Base-by-base conservation (phyloP, 2,329 filamentous ascomycete species). In the Pseudogymnoascus destructans region DNA sequence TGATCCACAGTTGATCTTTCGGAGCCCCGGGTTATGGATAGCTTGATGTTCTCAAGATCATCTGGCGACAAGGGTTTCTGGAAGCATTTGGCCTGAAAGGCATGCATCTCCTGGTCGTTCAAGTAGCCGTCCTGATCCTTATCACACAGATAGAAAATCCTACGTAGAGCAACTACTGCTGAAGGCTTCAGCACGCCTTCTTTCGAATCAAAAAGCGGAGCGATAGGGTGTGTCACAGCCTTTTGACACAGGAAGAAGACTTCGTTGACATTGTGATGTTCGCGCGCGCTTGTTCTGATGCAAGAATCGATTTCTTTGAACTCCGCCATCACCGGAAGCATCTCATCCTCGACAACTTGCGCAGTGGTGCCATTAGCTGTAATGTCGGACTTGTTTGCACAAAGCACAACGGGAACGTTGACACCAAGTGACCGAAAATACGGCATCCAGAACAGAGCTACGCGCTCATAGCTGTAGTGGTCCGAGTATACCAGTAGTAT, bases 261-360 rank as follows among this genome's bases (percentile, higher is more conserved):
- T 71, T 92, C 91, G 70, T 95, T 95, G 70, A 96, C 88, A 71
- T 96, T 96, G 66, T 86, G 84, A 68, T 95, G 89, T 67, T 95
- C 89, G 65, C 89, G 83, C 17, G 92, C 90, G 71, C 91, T 97
- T 7, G 91, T 90, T 59, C 93, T 82, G 69, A 98, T 97, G 72
- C 93, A 98, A 0, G 91, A 95, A 70, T 98, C 93, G 63, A 98
- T 96, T 72, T 97, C 93, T 69, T 95, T 92, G 73, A 97, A 98
- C 73, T 98, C 93, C 61, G 88, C 86, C 93, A 98, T 96, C 63
- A 98, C 85, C 0, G 93, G 93, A 30, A 97, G 77, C 89, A 98
- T 96, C 74, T 98, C 93, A 70, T 97, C 93, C 67, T 95, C 88
- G 49, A 95, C 82, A 7, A 95, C 86, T 70, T 95, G 89, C 0